Conservation (phyloP, 2,329 filamentous ascomycete genomes). For the Penicillium oxalicum region DNA sequence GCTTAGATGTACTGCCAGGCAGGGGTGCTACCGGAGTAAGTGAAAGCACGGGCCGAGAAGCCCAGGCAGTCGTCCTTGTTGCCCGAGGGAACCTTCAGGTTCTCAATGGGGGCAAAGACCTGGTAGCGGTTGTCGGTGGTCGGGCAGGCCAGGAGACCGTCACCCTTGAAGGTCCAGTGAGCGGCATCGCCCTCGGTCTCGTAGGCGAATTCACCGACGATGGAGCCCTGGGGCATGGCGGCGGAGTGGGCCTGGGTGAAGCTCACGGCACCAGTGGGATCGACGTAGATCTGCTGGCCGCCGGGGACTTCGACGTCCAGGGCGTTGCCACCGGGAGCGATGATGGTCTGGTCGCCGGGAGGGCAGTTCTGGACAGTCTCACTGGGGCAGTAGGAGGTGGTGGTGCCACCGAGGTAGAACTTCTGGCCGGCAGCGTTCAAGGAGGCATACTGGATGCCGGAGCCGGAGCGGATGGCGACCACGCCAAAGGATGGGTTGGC, state of each 20-base stretch:
- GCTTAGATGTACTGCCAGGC: conserved; percentile 40
- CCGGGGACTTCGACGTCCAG: conserved; percentile 53
- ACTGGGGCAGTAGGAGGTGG: conserved; percentile 48
- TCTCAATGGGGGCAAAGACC: conserved; percentile 38
- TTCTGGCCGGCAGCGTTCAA: conserved; percentile 45
- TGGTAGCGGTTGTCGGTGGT: conserved; percentile 30
- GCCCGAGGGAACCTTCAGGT: conserved; percentile 37
- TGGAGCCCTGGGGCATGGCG: conserved; percentile 47
- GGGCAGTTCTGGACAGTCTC: conserved; percentile 35
- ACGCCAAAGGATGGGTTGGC: conserved; percentile 36
- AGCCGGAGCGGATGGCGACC: conserved; percentile 42
- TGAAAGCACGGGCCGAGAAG: conserved; percentile 34
- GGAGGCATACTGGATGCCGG: conserved; percentile 44
- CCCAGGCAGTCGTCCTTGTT: conserved; percentile 35
- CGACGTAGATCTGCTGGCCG: conserved; percentile 57
- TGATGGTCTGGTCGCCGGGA: conserved; percentile 43
- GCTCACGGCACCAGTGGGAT: conserved; percentile 48
- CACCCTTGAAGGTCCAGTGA: conserved; percentile 29
- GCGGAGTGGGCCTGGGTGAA: conserved; percentile 55
- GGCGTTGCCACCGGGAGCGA: conserved; percentile 36
- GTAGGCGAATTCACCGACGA: conserved; percentile 46
- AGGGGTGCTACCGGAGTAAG: conserved; percentile 22
- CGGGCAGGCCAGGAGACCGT: conserved; percentile 43
- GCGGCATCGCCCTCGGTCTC: conserved; percentile 22
- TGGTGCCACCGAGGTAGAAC: conserved; percentile 47